Base-by-base conservation (phyloP, 352 stramenopile genomes). In the Phytophthora nicotianae region DNA sequence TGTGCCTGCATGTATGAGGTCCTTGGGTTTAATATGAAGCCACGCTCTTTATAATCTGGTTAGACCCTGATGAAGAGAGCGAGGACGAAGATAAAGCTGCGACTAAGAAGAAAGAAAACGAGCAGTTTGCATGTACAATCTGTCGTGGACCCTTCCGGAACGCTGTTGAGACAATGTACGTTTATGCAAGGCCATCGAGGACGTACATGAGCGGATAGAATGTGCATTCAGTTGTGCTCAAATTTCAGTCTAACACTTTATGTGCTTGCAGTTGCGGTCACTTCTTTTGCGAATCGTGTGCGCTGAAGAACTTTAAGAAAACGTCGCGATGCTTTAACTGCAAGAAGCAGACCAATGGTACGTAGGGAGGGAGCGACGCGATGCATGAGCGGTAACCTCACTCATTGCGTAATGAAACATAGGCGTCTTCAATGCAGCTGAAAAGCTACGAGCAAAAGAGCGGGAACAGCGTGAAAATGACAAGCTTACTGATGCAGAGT, bases 261-360 rank as follows among this genome's bases (percentile, higher is more conserved):
- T 63, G 40, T 55, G 21, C 20, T 1, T 50, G 8, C 37, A 90
- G 81, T 14, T 99, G 97, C 49, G 83, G 84, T 0, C 97, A 99
- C 71, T 99, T 98, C 68, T 99, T 99, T 77, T 99, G 96, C 57
- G 81, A 98, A 67, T 50, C 77, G 19, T 99, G 97, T 53, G 94
- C 97, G 23, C 70, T 98, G 32, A 83, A 92, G 59, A 76, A 89
- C 19, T 93, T 89, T 50, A 87, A 83, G 46, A 96, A 94, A 52
- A 86, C 77, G 3, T 86, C 78, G 9, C 75, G 82, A 20, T 99
- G 96, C 70, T 96, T 96, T 62, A 95, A 98, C 60, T 99, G 96
- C 74, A 80, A 83, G 50, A 98, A 98, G 58, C 90, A 98, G 65
- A 98, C 95, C 11, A 95, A 97, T 67, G 92, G 84, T 90, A 49